Conservation (phyloP, 495 filamentous ascomycete species). For the Staphylotrichum tortipilum region DNA sequence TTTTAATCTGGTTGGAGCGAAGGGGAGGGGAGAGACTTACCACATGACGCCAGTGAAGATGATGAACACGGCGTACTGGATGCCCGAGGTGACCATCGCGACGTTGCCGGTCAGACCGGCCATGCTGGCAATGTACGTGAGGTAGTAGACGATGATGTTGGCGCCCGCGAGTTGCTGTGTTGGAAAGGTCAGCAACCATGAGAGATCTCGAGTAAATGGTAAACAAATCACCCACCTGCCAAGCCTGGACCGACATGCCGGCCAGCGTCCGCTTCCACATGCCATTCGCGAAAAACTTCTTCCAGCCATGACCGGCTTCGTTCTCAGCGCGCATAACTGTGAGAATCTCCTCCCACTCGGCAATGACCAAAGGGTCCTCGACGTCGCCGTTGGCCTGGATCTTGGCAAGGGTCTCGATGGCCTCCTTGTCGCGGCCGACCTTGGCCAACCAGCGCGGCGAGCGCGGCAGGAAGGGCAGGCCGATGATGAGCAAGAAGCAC, state of each 20-base stretch:
- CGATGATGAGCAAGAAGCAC: conserved; percentile 51
- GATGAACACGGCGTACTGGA: conserved; percentile 72
- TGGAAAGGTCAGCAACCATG: conserved; percentile 30
- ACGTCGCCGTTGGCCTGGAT: conserved; percentile 58
- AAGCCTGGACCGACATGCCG: conserved; percentile 55
- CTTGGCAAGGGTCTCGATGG: conserved; percentile 55
- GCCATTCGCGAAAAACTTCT: conserved; percentile 50
- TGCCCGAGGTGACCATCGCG: conserved; percentile 56
- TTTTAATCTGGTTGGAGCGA: neutral
- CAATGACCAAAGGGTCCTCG: conserved; percentile 58
- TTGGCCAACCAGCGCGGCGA: conserved; percentile 69
- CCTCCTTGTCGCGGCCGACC: conserved; percentile 58
- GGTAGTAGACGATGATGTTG: conserved; percentile 64
- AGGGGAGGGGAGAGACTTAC: neutral
- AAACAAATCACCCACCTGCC: conserved; percentile 24
- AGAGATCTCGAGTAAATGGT: conserved; percentile 13
- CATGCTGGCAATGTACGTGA: conserved; percentile 67
- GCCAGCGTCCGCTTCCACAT: conserved; percentile 68
- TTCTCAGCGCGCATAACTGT: conserved; percentile 51
- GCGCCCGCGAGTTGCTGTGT: conserved; percentile 60
- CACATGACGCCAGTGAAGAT: conserved; percentile 57
- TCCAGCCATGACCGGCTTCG: conserved; percentile 46
- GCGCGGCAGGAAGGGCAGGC: conserved; percentile 61
- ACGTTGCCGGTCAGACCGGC: conserved; percentile 54
- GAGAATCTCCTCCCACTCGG: conserved; percentile 64